These are phyloP conservation scores for Phytophthora megakarya DNA, from an alignment of 352 stramenopile species.

Conservation along the genomic window DNA sequence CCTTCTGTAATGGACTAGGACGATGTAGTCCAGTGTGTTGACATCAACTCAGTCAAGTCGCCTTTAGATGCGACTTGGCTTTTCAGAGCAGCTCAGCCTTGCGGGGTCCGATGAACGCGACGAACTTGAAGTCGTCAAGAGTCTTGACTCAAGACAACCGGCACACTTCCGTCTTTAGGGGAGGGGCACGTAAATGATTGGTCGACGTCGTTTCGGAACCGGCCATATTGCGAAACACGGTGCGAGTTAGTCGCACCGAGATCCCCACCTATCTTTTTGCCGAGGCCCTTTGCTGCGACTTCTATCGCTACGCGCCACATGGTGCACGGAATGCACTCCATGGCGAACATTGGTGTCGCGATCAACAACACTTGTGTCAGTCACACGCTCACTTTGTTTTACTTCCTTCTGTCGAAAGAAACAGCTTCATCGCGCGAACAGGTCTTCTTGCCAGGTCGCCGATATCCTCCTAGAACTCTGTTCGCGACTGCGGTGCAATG, in stretches of 20 bases:
- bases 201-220: constrained; percentile 7
- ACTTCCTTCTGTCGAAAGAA: constrained; percentile 23
- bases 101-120: too few relatives aligned
- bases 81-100: too few relatives aligned
- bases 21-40: too few relatives aligned
- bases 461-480: constrained; percentile 20
- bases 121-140: too few relatives aligned
- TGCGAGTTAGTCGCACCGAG: constrained; percentile 10
- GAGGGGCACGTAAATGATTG: constrained; percentile 11
- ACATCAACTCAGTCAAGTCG: too few relatives aligned
- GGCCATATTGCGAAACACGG: constrained; percentile 9
- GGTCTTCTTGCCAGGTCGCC: constrained; percentile 13
- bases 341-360: constrained; percentile 10
- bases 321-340: constrained; percentile 15
- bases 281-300: constrained; percentile 1
- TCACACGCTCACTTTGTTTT: constrained; percentile 33
- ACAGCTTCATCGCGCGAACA: constrained; percentile 24
- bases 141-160: constrained; percentile 10
- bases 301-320: constrained; percentile 23
- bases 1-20: too few relatives aligned
- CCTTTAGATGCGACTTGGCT: too few relatives aligned
- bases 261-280: constrained; percentile 30
- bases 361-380: constrained; percentile 21
- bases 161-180: constrained; percentile 18
- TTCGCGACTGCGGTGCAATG: constrained; percentile 5